These are phyloP conservation scores for Mollisia scopiformis DNA, from an alignment of 2,329 filamentous ascomycete genomes.

Conservation along the genomic window DNA sequence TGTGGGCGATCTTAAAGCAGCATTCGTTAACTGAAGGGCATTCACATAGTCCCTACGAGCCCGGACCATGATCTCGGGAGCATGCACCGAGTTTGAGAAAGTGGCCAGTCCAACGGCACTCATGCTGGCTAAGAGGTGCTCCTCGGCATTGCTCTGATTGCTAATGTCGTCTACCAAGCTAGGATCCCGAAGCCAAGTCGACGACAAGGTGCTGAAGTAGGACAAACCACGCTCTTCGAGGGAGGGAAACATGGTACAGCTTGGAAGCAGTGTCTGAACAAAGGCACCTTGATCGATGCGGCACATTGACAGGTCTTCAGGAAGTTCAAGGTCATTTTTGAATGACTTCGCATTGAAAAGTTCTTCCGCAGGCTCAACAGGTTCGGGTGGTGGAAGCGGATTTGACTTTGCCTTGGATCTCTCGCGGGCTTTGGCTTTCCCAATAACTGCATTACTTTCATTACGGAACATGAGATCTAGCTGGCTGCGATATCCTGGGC, in stretches of 20 bases:
- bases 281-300: neutral
- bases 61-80: constrained; percentile 46
- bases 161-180: constrained; percentile 56
- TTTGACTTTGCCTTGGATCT: constrained; percentile 20
- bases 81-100: constrained; percentile 44
- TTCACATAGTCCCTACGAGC: constrained; percentile 54
- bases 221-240: constrained; percentile 30
- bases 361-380: neutral
- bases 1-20: constrained; percentile 48
- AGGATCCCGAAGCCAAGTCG: constrained; percentile 43
- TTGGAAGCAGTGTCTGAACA: constrained; percentile 34
- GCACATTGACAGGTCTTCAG: constrained; percentile 25
- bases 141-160: constrained; percentile 42
- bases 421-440: constrained; percentile 42
- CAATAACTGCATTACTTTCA: constrained; percentile 58
- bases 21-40: constrained; percentile 53
- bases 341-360: neutral
- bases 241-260: constrained; percentile 34
- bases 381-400: neutral
- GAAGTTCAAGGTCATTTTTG: neutral
- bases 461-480: constrained; percentile 62
- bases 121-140: constrained; percentile 52
- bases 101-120: constrained; percentile 57
- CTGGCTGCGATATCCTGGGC: constrained; percentile 58
- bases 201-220: constrained; percentile 28